Base-by-base conservation (phyloP, 2,329 filamentous ascomycete genomes). In the Penicillium glabrum region DNA sequence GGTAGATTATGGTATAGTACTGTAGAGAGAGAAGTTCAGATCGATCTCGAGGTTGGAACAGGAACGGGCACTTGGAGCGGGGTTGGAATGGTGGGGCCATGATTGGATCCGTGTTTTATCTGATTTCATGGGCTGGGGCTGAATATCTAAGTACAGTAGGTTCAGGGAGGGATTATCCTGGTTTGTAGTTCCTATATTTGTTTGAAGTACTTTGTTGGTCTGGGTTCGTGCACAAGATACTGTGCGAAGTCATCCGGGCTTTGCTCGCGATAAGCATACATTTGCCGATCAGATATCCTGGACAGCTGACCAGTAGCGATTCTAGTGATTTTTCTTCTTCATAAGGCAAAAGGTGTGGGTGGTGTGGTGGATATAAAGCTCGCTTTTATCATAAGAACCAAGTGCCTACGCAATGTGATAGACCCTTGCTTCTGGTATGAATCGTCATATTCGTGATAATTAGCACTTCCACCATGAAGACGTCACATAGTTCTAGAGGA, bases 1-100 rank as follows among this genome's bases (percentile, higher is more conserved):
- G 39, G 39, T 41, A 21, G 23, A 41, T 1, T 23, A 6, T 11
- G 14, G 45, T 45, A 46, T 52, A 27, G 45, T 55, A 14, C 37
- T 33, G 27, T 46, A 29, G 19, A n/a, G 19, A 21, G 27, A 14
- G 41, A 55, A 47, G 60, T 61, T 58, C 49, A 48, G 54, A 59
- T 57, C 60, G 58, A 57, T 59, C 60, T 63, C 53, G 54, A 50
- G 33, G 21, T 52, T 53, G 53, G 47, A 26, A 46, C 43, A 53
- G 51, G 57, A 46, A 46, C 39, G 33, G 33, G 19, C 11, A 41
- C 39, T 14, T 41, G 50, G 44, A 37, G 56, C 51, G 56, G 55
- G 56, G 54, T 47, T 57, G 47, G 31, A 53, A 16, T 53, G 14
- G 50, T 54, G 52, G 52, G 52, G 52, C 52, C 26, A 54, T 54